phyloP scores from a whole-genome alignment of 495 filamentous ascomycete genomes.

The Penicillium lagena region DNA sequence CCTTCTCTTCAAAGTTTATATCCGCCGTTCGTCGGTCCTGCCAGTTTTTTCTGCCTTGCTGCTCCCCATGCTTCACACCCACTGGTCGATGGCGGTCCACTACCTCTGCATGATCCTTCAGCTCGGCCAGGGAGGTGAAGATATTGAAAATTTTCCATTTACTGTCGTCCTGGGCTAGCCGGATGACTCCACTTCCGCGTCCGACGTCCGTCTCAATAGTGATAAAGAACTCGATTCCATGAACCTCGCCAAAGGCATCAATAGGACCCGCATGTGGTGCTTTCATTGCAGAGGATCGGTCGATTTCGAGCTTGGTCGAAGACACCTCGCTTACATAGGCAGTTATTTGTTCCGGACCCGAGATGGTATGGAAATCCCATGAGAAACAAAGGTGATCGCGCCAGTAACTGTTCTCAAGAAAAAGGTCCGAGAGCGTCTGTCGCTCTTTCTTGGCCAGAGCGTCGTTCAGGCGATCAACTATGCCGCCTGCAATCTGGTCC shows the following conservation, averaged over 20 bases:
- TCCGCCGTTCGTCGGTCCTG: slow-evolving; percentile 53
- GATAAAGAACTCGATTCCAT: slow-evolving; percentile 47
- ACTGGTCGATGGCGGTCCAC: slow-evolving; percentile 29
- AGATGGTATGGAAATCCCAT: slow-evolving; percentile 46
- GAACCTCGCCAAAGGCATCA: slow-evolving; percentile 42
- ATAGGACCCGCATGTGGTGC: slow-evolving; percentile 43
- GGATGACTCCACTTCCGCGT: slow-evolving; percentile 47
- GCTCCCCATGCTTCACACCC: slow-evolving; percentile 44
- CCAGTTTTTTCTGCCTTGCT: slow-evolving; percentile 56
- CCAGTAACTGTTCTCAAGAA: slow-evolving; percentile 44
- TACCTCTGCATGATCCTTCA: slow-evolving; percentile 45
- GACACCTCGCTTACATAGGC: slow-evolving; percentile 37
- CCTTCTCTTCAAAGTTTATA: slow-evolving; percentile 40
- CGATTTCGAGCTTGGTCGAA: slow-evolving; percentile 40
- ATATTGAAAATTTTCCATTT: slow-evolving; percentile 61
- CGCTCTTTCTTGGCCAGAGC: slow-evolving; percentile 31
- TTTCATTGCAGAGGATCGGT: slow-evolving; percentile 34
- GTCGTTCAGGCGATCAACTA: slow-evolving; percentile 44
- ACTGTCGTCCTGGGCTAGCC: slow-evolving; percentile 42
- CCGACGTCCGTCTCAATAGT: slow-evolving; percentile 42
- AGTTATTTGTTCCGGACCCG: slow-evolving; percentile 45
- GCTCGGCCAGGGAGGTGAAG: slow-evolving; percentile 47
- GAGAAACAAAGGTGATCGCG: slow-evolving; percentile 34
- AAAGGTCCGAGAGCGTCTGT: slow-evolving; percentile 21
- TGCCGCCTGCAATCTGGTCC: slow-evolving; percentile 30